Conservation (phyloP, 2,329 filamentous ascomycete genomes). For the Aspergillus texensis region DNA sequence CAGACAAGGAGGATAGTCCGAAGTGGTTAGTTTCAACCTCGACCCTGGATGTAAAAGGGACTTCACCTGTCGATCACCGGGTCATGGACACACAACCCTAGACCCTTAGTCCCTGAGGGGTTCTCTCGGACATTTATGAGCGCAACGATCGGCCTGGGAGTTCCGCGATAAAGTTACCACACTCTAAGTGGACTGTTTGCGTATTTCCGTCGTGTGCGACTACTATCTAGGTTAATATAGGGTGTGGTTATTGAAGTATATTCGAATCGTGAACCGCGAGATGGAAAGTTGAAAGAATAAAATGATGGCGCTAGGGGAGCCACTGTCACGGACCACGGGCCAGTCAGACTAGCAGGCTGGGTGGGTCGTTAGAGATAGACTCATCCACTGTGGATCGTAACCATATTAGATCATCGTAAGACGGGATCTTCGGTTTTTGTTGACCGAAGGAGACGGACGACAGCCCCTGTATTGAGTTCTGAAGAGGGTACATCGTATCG, state of each 20-base stretch:
- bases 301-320: not conserved
- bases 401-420: conserved; percentile 9
- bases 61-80: not conserved
- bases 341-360: conserved; percentile 5
- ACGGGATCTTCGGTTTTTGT: conserved; percentile 11
- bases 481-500: not conserved
- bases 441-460: not conserved
- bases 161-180: too few species aligned
- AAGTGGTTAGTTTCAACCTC: not conserved
- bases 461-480: not conserved
- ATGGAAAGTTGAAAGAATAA: not conserved
- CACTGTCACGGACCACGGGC: conserved; percentile 7
- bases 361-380: conserved; percentile 21
- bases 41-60: not conserved
- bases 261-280: not conserved
- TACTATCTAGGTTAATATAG: not conserved
- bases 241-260: not conserved
- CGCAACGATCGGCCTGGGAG: not conserved
- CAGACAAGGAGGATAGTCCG: not conserved
- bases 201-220: not conserved
- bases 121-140: not conserved
- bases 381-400: conserved; percentile 16
- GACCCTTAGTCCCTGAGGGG: conserved; percentile 1
- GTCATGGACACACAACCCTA: not conserved
- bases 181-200: not conserved